A percentile compares a stretch with the other conserved stretches of the same genome.
phyloP scores from a whole-genome alignment of 139 green algal genomes.

The Ostreobium quekettii region DNA sequence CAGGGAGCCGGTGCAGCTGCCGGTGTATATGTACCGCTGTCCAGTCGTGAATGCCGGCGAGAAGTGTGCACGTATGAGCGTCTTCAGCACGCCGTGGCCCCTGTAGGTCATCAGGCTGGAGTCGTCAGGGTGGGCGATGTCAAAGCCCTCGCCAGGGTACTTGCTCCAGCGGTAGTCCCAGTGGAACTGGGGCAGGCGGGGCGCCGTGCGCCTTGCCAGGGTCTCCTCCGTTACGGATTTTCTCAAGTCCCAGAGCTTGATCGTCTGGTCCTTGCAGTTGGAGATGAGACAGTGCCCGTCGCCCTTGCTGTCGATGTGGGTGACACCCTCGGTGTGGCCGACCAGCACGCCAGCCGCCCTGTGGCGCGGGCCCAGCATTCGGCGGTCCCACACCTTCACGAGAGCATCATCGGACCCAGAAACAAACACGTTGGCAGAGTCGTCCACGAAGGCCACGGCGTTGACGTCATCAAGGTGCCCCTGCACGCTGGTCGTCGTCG shows the following conservation, averaged over 20 bases:
- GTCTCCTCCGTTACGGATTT: conserved; percentile 19
- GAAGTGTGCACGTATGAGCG: conserved; percentile 91
- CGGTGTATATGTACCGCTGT: conserved; percentile 87
- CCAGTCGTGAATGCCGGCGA: conserved; percentile 52
- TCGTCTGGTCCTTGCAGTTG: conserved; percentile 93
- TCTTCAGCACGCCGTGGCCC: conserved; percentile 76
- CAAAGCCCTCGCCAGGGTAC: conserved; percentile 57
- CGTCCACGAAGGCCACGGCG: conserved; percentile 45
- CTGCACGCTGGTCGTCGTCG: neutral
- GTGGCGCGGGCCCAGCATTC: conserved; percentile 28
- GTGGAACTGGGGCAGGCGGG: conserved; percentile 28
- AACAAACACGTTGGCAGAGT: conserved; percentile 58
- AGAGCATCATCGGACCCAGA: conserved; percentile 75
- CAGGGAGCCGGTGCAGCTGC: conserved; percentile 53
- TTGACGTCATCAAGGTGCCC: conserved; percentile 71
- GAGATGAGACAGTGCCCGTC: conserved; percentile 65
- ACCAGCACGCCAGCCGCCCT: conserved; percentile 55
- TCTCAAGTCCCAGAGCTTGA: conserved; percentile 90
- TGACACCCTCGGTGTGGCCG: conserved; percentile 89
- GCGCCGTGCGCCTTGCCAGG: neutral
- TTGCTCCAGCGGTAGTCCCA: conserved; percentile 82
- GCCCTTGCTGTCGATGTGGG: conserved; percentile 65
- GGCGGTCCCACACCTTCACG: conserved; percentile 81
- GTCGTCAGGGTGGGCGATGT: conserved; percentile 77
- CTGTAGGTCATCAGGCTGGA: conserved; percentile 69